phyloP scores from a whole-genome alignment of 495 filamentous ascomycete genomes.

The Xanthoparmelia taractica region DNA sequence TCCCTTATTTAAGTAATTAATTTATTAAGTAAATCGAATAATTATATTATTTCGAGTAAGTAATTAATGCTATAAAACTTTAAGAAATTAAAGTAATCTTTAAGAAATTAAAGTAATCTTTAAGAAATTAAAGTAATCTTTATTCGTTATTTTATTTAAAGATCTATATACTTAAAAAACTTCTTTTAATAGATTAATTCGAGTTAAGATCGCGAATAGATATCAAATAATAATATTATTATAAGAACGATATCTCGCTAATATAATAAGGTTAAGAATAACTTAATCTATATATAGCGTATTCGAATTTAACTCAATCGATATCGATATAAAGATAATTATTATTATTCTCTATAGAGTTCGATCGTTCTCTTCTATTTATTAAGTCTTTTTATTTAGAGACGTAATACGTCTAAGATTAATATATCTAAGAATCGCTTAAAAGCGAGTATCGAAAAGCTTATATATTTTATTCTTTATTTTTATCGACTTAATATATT shows the following conservation, averaged over 20 bases:
- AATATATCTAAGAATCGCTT: no score
- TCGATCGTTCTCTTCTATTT: not conserved
- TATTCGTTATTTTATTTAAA: no score
- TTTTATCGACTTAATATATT: no score
- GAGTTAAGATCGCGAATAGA: not conserved
- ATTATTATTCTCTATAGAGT: not conserved
- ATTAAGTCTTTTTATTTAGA: no score
- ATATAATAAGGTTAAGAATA: not conserved
- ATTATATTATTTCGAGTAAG: not conserved
- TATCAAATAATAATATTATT: not conserved
- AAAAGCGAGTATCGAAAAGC: no score
- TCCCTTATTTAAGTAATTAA: not conserved
- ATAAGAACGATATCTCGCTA: not conserved
- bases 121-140: no score
- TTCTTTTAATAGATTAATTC: not conserved
- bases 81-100: no score
- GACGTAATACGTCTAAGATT: no score
- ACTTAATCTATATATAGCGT: not conserved
- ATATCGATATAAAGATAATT: not conserved
- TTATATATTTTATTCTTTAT: no score
- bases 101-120: no score
- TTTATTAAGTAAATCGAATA: not conserved
- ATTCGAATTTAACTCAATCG: not conserved
- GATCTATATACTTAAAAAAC: not conserved
- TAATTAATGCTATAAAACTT: no score